phyloP scores from a whole-genome alignment of 2,329 filamentous ascomycete genomes.

The Neopestalotiopsis clavispora region DNA sequence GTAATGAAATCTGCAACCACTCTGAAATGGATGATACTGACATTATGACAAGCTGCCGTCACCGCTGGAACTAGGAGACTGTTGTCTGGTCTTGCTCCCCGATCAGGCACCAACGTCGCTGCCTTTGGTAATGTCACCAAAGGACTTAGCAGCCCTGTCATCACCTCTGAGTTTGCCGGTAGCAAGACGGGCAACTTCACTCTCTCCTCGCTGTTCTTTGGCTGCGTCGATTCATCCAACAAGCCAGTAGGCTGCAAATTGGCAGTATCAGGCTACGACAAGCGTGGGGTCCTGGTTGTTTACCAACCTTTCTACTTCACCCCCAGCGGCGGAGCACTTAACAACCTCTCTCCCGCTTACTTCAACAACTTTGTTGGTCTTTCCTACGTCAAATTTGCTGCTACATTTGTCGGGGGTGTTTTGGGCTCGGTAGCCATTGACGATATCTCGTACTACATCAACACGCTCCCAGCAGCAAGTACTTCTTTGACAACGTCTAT shows the following conservation, averaged over 20 bases:
- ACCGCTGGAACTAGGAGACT: not conserved
- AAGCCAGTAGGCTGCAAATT: not conserved
- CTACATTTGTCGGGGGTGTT: not conserved
- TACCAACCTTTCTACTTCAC: not conserved
- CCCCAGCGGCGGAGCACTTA: not conserved
- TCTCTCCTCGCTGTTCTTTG: not conserved
- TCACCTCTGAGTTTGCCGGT: not conserved
- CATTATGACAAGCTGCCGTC: not conserved
- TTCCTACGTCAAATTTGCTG: not conserved
- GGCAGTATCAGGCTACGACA: not conserved
- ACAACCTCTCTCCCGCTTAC: not conserved
- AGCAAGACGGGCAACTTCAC: not conserved
- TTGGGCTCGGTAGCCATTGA: not conserved
- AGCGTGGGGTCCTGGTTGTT: not conserved
- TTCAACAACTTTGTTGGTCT: not conserved
- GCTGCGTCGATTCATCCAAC: not conserved
- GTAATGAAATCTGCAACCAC: not conserved
- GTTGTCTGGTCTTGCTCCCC: not conserved
- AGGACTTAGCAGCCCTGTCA: not conserved
- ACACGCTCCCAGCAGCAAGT: not conserved
- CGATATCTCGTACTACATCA: not conserved
- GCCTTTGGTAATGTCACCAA: not conserved
- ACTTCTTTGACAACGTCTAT: not conserved
- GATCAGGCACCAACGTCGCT: not conserved
- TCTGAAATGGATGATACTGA: not conserved